phyloP scores from a whole-genome alignment of 2,329 filamentous ascomycete genomes.

The Phaeosphaeriaceae sp. region DNA sequence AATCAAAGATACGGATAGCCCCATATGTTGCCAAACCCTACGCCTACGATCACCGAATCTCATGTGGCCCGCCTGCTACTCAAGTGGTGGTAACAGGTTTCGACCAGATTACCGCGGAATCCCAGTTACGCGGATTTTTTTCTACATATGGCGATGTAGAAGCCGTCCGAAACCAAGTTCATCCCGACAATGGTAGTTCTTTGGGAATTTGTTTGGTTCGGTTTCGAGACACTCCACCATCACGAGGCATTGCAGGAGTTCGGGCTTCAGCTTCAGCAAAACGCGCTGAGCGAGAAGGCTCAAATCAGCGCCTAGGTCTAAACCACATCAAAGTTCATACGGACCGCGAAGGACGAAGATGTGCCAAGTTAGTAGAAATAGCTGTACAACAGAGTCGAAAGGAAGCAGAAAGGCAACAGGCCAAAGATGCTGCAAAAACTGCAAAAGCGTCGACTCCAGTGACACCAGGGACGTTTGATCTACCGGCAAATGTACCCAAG shows the following conservation, averaged over 20 bases:
- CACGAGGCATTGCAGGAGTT: constrained; percentile 60
- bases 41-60: constrained; percentile 79
- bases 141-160: constrained; percentile 85
- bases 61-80: constrained; percentile 85
- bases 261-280: constrained; percentile 82
- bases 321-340: constrained; percentile 81
- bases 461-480: constrained; percentile 53
- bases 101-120: constrained; percentile 83
- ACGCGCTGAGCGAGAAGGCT: constrained; percentile 76
- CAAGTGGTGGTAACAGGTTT: constrained; percentile 97
- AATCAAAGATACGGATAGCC: constrained; percentile 72
- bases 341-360: constrained; percentile 86
- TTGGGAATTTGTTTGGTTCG: constrained; percentile 91
- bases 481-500: constrained; percentile 85
- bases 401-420: constrained; percentile 58
- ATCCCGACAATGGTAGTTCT: constrained; percentile 92
- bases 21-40: constrained; percentile 85
- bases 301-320: constrained; percentile 79
- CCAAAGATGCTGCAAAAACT: constrained; percentile 39
- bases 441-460: constrained; percentile 27
- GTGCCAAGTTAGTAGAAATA: constrained; percentile 76
- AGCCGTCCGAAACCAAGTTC: constrained; percentile 90
- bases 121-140: constrained; percentile 77
- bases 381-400: constrained; percentile 73
- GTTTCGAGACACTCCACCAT: constrained; percentile 73